phyloP scores from a whole-genome alignment of 78 protist genomes.

The Dictyostelium intermedium region DNA sequence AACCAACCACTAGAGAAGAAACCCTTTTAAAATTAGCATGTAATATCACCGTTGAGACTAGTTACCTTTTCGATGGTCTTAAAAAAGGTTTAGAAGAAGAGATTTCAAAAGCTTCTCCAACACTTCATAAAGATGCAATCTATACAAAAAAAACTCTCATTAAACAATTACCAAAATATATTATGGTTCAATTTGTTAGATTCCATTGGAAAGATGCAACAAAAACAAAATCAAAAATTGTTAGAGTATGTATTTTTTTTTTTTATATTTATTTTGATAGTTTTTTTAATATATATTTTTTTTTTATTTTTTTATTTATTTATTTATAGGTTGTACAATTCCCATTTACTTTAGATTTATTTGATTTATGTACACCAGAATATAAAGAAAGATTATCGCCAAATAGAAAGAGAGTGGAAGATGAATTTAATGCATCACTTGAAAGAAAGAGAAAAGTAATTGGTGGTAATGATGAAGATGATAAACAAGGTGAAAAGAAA shows the following conservation, averaged over 20 bases:
- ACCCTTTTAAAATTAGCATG: constrained; percentile 65
- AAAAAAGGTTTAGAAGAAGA: constrained; percentile 68
- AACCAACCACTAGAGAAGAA: constrained; percentile 17
- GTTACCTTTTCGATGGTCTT: constrained; percentile 67
- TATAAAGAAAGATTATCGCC: constrained; percentile 73
- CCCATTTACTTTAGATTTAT: constrained; percentile 83
- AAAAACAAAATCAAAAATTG: constrained; percentile 83
- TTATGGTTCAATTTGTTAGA: constrained; percentile 89
- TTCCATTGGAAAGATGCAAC: constrained; percentile 87
- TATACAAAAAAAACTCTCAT: constrained; percentile 66
- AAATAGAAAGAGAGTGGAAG: constrained; percentile 75
- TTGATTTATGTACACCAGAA: constrained; percentile 82
- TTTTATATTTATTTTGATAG: neutral
- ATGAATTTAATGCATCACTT: constrained; percentile 25
- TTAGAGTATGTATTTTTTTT: constrained; percentile 34
- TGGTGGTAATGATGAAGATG: constrained; percentile 7
- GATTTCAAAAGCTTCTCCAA: constrained; percentile 69
- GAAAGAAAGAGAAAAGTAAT: constrained; percentile 63
- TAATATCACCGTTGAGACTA: constrained; percentile 69
- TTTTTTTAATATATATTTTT: neutral
- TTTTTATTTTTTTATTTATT: neutral
- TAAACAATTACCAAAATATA: constrained; percentile 86
- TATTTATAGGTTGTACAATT: constrained; percentile 78
- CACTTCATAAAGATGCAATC: constrained; percentile 78
- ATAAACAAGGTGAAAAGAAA: constrained; percentile 45